Percentiles rank a stretch among this genome's conserved stretches.
Conservation (phyloP, 352 stramenopile genomes). For the Phytopythium litorale region DNA sequence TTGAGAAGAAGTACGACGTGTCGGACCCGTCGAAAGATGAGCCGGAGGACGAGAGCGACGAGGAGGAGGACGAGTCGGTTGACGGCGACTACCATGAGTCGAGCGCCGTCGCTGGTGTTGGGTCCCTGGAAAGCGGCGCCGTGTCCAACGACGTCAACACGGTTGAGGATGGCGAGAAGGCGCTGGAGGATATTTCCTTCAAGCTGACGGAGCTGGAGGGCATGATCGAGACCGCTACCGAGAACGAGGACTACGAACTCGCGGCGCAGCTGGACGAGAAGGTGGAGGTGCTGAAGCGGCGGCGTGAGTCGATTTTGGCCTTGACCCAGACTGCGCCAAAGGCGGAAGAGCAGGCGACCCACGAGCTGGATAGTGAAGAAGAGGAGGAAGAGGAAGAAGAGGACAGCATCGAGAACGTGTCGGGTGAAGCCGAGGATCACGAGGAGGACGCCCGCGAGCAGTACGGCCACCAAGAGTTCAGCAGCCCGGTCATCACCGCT, state of each 20-base stretch:
- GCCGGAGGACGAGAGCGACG: slow-evolving; percentile 48
- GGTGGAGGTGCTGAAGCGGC: slow-evolving; percentile 54
- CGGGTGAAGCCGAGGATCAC: neutral
- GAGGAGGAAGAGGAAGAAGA: slow-evolving; percentile 19
- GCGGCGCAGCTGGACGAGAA: slow-evolving; percentile 74
- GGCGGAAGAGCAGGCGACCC: slow-evolving; percentile 9
- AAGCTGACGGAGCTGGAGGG: slow-evolving; percentile 60
- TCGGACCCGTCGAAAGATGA: slow-evolving; percentile 49
- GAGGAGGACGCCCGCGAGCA: slow-evolving; percentile 20
- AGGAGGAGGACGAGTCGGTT: slow-evolving; percentile 33
- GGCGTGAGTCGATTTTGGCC: slow-evolving; percentile 36
- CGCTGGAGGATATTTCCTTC: slow-evolving; percentile 49
- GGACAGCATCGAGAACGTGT: neutral
- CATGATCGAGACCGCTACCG: slow-evolving; percentile 71
- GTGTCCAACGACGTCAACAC: slow-evolving; percentile 13
- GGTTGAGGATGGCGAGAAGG: slow-evolving; percentile 23
- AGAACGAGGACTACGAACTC: slow-evolving; percentile 80
- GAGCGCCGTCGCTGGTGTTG: neutral
- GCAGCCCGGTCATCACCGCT: slow-evolving; percentile 27
- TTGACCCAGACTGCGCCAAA: slow-evolving; percentile 15
- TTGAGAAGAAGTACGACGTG: slow-evolving; percentile 76
- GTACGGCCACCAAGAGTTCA: slow-evolving; percentile 27
- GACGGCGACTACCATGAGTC: slow-evolving; percentile 38
- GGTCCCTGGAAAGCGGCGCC: slow-evolving; percentile 8
- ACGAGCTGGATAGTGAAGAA: slow-evolving; percentile 10